Base-by-base conservation (phyloP, 257 asterid genomes). In the Knoxia roxburghii region DNA sequence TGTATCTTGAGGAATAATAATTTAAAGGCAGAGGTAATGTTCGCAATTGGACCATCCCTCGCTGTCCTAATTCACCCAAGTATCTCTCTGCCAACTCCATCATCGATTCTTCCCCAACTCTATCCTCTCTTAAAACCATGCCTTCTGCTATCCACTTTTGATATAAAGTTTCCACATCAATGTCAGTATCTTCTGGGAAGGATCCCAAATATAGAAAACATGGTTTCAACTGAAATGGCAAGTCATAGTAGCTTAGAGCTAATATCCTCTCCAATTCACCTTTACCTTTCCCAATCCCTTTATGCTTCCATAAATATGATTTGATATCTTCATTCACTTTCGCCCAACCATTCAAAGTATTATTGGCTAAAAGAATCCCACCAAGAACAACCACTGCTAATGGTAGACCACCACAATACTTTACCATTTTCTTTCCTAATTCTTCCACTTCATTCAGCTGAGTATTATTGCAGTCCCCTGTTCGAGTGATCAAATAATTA, bases 141-240 rank as follows among this genome's bases (percentile, higher is more conserved):
- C 60, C 69, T 49, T 49, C 69, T 6, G 59, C 45, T 4, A 65
- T 65, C 69, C 69, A 65, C 29, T 24, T 0, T 14, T 54, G 55
- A 14, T 68, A 68, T 18, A 68, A 37, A 2, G 27, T 30, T 24
- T 15, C 21, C 40, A 29, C 27, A 10, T 7, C 7, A 2, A 68
- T 68, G 5, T 57, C 49, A 18, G 65, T 11, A 57, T 68, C 73
- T 27, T 68, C 67, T 4, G 18, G 6, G 12, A 55, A 68, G 18
- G 7, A 17, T 39, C 66, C 35, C 49, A 57, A 57, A 30, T 68
- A 68, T 1, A 68, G 73, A n/a, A 68, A 68, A 17, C 66, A 68
- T 9, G 73, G 73, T 32, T 68, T 68, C 73, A 68, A 68, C 39
- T 41, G 58, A 5, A 17, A 68, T 7, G 73, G 73, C 66, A 68